phyloP scores from a whole-genome alignment of 2,329 filamentous ascomycete genomes.

The Exserohilum rostratum region DNA sequence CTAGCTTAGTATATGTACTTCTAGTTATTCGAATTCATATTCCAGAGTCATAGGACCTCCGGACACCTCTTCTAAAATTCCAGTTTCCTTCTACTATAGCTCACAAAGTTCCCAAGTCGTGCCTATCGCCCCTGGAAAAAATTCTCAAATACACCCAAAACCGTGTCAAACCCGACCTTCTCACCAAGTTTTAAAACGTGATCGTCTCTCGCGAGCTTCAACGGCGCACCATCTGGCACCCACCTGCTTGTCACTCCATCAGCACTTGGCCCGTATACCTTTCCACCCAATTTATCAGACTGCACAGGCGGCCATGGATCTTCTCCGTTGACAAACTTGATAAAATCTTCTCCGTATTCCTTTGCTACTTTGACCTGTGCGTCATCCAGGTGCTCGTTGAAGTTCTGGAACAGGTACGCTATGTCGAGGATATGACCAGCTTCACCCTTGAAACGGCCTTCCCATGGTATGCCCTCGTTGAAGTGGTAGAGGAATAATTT shows the following conservation, averaged over 20 bases:
- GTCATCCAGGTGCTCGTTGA: slow-evolving; percentile 33
- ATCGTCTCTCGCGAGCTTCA: slow-evolving; percentile 35
- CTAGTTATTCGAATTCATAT: too few relatives aligned
- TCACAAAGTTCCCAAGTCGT: too few relatives aligned
- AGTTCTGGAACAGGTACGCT: slow-evolving; percentile 44
- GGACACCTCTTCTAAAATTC: too few relatives aligned
- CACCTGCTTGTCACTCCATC: slow-evolving; percentile 35
- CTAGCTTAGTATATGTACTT: too few relatives aligned
- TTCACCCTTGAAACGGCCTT: slow-evolving; percentile 41
- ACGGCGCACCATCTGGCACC: slow-evolving; percentile 31
- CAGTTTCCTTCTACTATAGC: too few relatives aligned
- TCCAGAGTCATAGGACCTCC: too few relatives aligned
- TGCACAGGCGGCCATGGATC: slow-evolving; percentile 42
- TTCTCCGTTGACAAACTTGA: slow-evolving; percentile 41
- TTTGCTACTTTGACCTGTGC: slow-evolving; percentile 31
- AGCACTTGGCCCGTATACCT: slow-evolving; percentile 41
- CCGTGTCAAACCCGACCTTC: slow-evolving; percentile 30
- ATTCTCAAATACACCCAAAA: slow-evolving; percentile 34
- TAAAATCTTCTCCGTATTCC: slow-evolving; percentile 38
- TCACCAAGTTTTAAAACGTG: slow-evolving; percentile 36
- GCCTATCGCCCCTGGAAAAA: slow-evolving; percentile 31
- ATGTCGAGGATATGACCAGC: slow-evolving; percentile 46
- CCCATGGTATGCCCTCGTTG: slow-evolving; percentile 45
- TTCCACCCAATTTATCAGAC: slow-evolving; percentile 25
- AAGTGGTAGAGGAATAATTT: slow-evolving; percentile 45